Base-by-base conservation (phyloP, 192 early-diverging fungal genomes). In the Lunasporangiospora selenospora region DNA sequence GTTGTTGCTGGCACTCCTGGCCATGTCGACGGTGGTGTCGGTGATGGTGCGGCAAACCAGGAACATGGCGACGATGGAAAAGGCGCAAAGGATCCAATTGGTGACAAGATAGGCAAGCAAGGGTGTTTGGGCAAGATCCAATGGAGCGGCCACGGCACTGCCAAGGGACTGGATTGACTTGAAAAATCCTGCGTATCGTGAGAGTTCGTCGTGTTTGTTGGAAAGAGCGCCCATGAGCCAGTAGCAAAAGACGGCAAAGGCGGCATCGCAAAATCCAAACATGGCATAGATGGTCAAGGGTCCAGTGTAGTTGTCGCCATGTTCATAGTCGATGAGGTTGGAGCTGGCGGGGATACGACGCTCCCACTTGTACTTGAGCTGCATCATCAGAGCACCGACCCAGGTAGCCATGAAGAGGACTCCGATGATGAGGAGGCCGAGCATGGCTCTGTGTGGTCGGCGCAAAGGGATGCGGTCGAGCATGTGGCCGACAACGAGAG, bases 191-290 rank as follows among this genome's bases (percentile, higher is more conserved):
- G 86, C 84, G 56, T 89, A 93, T 30, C 89, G 83, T 16, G 91
- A 82, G 50, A 88, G 80, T 58, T 82, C 78, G 57, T 87, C 85
- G 49, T 84, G 82, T 69, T 96, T 90, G 78, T 94, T 94, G 30
- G 91, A 87, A 55, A 93, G 79, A 24, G 93, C 84, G n/a, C 93
- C 94, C 65, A 96, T 88, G 39, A 96, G 76, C 92, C 92, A 96
- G 87, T 96, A 94, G 41, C 78, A 71, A 51, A 75, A 71, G 19
- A 76, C 69, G n/a, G 69, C 69, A 53, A 73, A 73, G 43, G 69
- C 69, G 3, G 69, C 69, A 33, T 73, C 69, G 24, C 69, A 73
- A 24, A 73, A 63, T 16, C 69, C 69, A 63, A 73, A 73, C 69
- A 73, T 73, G 40, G 53, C 36, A 21, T 53, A 73, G 55, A 73